Base-by-base conservation (phyloP, 768 basidiomycete genomes). In the Termitomyces sp. region DNA sequence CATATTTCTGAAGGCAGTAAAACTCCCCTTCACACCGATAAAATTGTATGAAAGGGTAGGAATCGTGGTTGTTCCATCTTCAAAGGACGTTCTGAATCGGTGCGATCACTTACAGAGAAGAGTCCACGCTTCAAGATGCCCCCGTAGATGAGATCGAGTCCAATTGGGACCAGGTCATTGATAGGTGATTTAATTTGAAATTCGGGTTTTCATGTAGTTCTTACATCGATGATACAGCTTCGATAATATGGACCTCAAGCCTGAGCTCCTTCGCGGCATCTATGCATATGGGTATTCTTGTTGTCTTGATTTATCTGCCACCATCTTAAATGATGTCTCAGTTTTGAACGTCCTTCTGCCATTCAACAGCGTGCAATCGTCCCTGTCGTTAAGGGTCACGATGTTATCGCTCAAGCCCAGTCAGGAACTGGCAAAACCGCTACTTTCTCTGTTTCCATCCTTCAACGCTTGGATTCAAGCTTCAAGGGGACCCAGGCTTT, bases 351-450 rank as follows among this genome's bases (percentile, higher is more conserved):
- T 62, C 97, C 97, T 36, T 98, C 96, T 40, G 91, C 96, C 60
- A 99, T 99, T 72, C 97, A 99, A 76, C 94, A 98, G 78, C 90
- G 97, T 67, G 97, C 97, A 62, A 99, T 99, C 74, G 89, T 97
- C 63, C 96, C 97, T 65, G 94, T 99, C 71, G 87, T 95, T 67
- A 95, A 95, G 73, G 94, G 94, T 40, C 93, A 96, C 81, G 96
- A 98, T 81, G 95, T 97, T 67, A 98, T 98, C 67, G 96, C 95
- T 56, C 95, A 94, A 73, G 97, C 97, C 66, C 97, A 98, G 80
- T 98, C 96, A 33, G 97, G 97, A 65, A 98, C 97, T 61, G 97
- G 97, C 72, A 99, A 98, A 80, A 98, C 97, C 57, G 97, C 96
- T 58, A 98, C 97, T n/a, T 98, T 98, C 79, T 94, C 92, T 70